Conservation (phyloP, 2,329 filamentous ascomycete genomes). For the Pseudogymnoascus sp. region DNA sequence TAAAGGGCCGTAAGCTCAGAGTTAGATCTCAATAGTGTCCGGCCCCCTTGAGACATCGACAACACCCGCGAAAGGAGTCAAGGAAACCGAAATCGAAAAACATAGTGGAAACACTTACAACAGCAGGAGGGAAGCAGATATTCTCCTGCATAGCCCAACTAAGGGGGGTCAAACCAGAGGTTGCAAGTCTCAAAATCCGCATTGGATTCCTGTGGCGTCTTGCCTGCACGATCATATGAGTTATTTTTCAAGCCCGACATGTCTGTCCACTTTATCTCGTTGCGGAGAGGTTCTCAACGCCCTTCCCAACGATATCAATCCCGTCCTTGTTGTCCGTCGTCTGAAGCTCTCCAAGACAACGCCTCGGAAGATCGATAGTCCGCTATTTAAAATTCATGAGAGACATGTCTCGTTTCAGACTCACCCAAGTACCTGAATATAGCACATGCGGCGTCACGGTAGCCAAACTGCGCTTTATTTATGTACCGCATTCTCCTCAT, state of each 20-base stretch:
- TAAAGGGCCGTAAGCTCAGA: no score
- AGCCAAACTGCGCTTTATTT: not conserved
- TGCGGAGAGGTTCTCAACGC: not conserved
- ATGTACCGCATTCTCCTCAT: not conserved
- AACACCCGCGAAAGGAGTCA: no score
- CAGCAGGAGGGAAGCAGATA: no score
- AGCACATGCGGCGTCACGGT: not conserved
- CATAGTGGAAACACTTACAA: no score
- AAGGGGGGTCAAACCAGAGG: no score
- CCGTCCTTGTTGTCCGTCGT: not conserved
- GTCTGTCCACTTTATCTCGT: not conserved
- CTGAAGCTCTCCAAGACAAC: not conserved
- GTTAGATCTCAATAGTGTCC: no score
- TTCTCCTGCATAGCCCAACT: no score
- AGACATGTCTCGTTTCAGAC: not conserved
- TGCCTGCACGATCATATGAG: no score
- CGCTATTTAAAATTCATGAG: not conserved
- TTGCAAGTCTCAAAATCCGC: no score
- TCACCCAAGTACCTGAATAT: constrained; percentile 2
- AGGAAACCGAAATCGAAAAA: no score
- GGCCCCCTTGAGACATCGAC: no score
- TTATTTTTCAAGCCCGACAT: not conserved
- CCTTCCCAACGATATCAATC: not conserved
- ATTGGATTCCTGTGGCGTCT: no score
- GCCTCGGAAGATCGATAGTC: not conserved